These are phyloP conservation scores for Nemophila menziesii DNA, from an alignment of 257 asterid species.

Conservation along the genomic window DNA sequence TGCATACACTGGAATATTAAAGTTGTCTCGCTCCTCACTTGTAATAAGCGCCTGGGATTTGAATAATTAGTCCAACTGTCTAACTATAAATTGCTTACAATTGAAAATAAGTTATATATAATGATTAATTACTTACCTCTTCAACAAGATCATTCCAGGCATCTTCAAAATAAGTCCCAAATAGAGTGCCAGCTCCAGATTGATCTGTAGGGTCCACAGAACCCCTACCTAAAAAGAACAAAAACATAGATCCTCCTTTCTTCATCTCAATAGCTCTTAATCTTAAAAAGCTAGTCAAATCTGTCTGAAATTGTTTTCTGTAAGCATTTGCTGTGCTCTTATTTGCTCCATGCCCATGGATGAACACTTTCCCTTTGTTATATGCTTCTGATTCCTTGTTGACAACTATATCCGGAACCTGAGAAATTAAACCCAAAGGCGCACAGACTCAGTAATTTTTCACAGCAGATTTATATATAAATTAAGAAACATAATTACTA, in stretches of 20 bases:
- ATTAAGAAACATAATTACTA: too few species aligned
- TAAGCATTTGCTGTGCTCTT: constrained; percentile 64
- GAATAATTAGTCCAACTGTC: not conserved
- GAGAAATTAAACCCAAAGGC: not conserved
- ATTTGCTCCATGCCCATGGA: constrained; percentile 91
- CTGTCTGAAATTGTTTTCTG: constrained; percentile 70
- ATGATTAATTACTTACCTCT: constrained; percentile 70
- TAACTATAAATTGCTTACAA: too few species aligned
- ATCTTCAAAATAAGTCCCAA: constrained; percentile 89
- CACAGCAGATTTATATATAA: too few species aligned
- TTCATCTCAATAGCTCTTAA: constrained; percentile 67
- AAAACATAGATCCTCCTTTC: constrained; percentile 88
- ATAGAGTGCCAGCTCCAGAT: constrained; percentile 92
- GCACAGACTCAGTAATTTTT: too few species aligned
- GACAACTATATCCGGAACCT: constrained; percentile 76
- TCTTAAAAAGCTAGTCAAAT: constrained; percentile 50
- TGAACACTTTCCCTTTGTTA: constrained; percentile 65
- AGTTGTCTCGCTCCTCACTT: constrained; percentile 62
- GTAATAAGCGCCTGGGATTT: constrained; percentile 52
- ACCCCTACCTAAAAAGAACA: constrained; percentile 81
- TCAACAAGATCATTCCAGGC: constrained; percentile 98
- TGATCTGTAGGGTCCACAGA: constrained; percentile 75
- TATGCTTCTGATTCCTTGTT: constrained; percentile 73
- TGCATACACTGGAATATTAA: constrained; percentile 89
- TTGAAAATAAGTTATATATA: too few species aligned